phyloP scores from a whole-genome alignment of 1,139 yeast species.

The Candida tunisiensis region DNA sequence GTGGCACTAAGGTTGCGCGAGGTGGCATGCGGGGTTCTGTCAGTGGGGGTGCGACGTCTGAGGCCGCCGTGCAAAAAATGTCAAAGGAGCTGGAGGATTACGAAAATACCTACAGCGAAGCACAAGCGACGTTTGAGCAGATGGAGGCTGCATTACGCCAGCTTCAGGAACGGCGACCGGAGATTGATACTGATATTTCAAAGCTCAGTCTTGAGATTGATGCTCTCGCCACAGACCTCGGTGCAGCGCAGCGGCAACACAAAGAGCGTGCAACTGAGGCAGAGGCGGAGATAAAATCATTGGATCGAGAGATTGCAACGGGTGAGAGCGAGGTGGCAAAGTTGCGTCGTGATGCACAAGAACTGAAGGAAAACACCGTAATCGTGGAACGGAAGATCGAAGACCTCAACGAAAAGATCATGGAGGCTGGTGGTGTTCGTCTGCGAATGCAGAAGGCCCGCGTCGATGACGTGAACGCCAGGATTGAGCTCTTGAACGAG shows the following conservation, averaged over 20 bases:
- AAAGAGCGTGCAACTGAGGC: slow-evolving; percentile 8
- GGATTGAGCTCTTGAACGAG: slow-evolving; percentile 26
- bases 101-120: slow-evolving; percentile 39
- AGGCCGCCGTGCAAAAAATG: slow-evolving; percentile 40
- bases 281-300: neutral
- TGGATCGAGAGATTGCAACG: slow-evolving; percentile 1
- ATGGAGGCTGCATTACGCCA: slow-evolving; percentile 44
- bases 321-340: slow-evolving; percentile 20
- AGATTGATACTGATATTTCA: slow-evolving; percentile 45
- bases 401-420: slow-evolving; percentile 53
- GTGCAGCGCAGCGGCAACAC: slow-evolving; percentile 22
- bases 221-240: slow-evolving; percentile 32
- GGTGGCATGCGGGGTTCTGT: slow-evolving; percentile 43
- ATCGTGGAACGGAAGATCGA: slow-evolving; percentile 43
- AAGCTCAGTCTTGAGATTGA: slow-evolving; percentile 50
- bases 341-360: slow-evolving; percentile 24
- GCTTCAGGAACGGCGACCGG: slow-evolving; percentile 51
- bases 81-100: slow-evolving; percentile 34
- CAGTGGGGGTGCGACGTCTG: slow-evolving; percentile 22
- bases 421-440: slow-evolving; percentile 86
- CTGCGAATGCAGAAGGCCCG: slow-evolving; percentile 66
- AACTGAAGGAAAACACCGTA: slow-evolving; percentile 36
- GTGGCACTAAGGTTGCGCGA: slow-evolving; percentile 52
- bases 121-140: slow-evolving; percentile 35
- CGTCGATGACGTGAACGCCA: slow-evolving; percentile 61